Percentiles rank a stretch among this genome's conserved stretches.
Evolutionary conservation across 2,329 filamentous ascomycete genomes (phyloP).

Genomic region (Colletotrichum costaricense): DNA sequence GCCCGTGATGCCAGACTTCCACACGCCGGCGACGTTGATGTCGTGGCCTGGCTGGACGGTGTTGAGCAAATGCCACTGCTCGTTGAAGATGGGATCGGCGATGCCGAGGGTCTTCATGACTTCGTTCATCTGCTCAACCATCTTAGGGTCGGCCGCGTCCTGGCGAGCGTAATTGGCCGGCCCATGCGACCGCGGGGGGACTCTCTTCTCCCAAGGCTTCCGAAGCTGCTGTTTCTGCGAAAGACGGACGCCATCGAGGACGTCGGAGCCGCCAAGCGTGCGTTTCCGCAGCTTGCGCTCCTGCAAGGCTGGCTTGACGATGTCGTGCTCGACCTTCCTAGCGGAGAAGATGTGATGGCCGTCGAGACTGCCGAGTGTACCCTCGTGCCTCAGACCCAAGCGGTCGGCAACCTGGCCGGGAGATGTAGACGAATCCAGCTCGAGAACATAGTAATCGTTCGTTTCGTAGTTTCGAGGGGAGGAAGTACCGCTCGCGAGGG

Average conservation of each 20-base stretch:
- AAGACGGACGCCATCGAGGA: conserved; percentile 80
- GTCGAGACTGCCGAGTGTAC: conserved; percentile 79
- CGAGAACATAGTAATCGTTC: conserved; percentile 93
- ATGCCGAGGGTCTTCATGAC: conserved; percentile 79
- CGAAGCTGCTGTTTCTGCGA: conserved; percentile 77
- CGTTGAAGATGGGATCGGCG: conserved; percentile 87
- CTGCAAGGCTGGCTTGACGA: conserved; percentile 65
- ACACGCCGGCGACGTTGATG: conserved; percentile 94
- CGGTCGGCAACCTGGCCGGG: conserved; percentile 77
- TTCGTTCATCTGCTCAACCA: conserved; percentile 67
- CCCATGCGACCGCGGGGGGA: conserved; percentile 48
- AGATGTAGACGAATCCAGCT: conserved; percentile 75
- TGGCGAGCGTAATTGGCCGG: conserved; percentile 26
- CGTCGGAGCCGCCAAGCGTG: conserved; percentile 60
- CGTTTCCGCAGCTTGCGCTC: conserved; percentile 72
- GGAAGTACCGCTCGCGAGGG: conserved; percentile 59
- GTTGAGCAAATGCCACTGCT: conserved; percentile 98
- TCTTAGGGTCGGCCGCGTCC: conserved; percentile 48
- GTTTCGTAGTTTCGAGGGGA: conserved; percentile 77
- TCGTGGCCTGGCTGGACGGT: conserved; percentile 85
- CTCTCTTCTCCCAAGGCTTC: conserved; percentile 64
- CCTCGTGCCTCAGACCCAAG: conserved; percentile 84
- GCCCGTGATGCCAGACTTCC: conserved; percentile 91
- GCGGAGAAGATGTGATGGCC: conserved; percentile 89
- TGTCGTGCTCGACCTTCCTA: conserved; percentile 69